Base-by-base conservation (phyloP, 2,329 filamentous ascomycete genomes). In the Fusarium chlamydosporum region DNA sequence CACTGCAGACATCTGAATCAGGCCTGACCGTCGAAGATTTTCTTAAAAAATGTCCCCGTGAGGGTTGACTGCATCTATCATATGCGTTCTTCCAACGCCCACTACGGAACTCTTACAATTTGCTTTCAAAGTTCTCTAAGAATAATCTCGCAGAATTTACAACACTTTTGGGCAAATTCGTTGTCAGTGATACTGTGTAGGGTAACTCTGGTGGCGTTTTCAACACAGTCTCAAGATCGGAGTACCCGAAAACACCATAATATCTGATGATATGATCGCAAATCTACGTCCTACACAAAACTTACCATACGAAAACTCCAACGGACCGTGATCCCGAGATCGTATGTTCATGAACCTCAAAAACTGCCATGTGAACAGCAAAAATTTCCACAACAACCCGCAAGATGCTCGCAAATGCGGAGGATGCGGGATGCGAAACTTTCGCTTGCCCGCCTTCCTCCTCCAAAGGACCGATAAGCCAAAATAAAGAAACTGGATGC, bases 391-490 rank as follows among this genome's bases (percentile, higher is more conserved):
- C 29, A 10, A 35, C 27, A 2, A 23, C 55, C 38, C 47, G 51
- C 51, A 60, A 46, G 16, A 38, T 56, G 42, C 42, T 56, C 38
- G n/a, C 40, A 59, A 65, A 65, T 65, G 60, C 61, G 61, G 61
- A 65, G 61, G 61, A 65, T 65, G 60, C 61, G 61, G 61, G 61
- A 65, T 65, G 15, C 18, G n/a, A 56, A 50, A 53, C 18, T 46
- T 35, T 65, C 61, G 53, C 53, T 65, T 65, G 61, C 61, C 61
- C 61, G 27, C 60, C 29, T 35, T 42, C 23, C 7, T 18, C 42
- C 41, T 6, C 34, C 46, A 65, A 65, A 59, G 61, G 61, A 65
- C 61, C 60, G 61, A 65, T 65, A 65, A 59, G 60, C 45, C 42
- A 33, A 34, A 41, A 61, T 61, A 43, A 60, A 40, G 29, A 37